phyloP scores from a whole-genome alignment of 2,329 filamentous ascomycete genomes.

The Colletotrichum acutatum region DNA sequence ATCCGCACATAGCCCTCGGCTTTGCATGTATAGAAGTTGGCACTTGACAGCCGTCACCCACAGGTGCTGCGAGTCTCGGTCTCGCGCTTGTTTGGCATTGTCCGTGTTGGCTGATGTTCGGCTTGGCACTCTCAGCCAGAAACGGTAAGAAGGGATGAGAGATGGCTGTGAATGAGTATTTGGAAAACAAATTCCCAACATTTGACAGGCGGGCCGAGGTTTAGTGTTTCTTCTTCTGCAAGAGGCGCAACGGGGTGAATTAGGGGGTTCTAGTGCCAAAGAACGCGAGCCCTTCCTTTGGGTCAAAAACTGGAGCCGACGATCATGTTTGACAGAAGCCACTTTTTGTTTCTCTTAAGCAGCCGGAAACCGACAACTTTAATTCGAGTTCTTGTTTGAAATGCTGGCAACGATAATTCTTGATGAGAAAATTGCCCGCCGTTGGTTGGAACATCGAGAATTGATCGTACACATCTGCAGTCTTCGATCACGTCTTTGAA shows the following conservation, averaged over 20 bases:
- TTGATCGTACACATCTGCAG: too few relatives aligned
- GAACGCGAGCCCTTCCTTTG: background rate
- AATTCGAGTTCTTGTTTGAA: background rate
- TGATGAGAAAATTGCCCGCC: too few relatives aligned
- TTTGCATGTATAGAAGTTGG: background rate
- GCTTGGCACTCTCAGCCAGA: background rate
- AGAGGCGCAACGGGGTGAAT: background rate
- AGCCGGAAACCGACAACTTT: background rate
- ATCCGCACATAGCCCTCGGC: background rate
- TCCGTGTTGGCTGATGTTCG: background rate
- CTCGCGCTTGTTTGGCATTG: background rate
- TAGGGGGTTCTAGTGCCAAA: too few relatives aligned
- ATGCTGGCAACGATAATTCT: too few relatives aligned
- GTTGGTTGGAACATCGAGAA: too few relatives aligned
- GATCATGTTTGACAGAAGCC: background rate
- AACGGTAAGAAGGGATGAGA: background rate
- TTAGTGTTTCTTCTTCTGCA: background rate
- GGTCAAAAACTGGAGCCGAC: background rate
- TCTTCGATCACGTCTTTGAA: too few relatives aligned
- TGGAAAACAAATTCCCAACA: background rate
- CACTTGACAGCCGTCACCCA: background rate
- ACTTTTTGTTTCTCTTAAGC: background rate
- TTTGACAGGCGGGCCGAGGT: background rate
- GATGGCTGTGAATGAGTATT: background rate
- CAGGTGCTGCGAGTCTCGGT: background rate